phyloP scores from a whole-genome alignment of 164 flowering plant species.

The Umbellularia californica region DNA sequence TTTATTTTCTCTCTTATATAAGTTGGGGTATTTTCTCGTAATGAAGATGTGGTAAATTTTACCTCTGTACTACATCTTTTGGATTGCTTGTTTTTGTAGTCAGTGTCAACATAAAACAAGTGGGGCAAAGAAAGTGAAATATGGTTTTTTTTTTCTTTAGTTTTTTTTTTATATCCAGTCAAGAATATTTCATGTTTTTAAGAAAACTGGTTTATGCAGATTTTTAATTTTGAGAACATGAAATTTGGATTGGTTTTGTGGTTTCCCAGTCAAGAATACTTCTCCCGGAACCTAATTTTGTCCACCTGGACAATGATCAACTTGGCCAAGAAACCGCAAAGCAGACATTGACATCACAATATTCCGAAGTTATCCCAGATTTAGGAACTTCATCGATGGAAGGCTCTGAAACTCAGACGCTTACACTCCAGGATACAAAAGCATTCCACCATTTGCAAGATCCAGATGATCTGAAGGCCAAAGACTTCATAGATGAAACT shows the following conservation, averaged over 20 bases:
- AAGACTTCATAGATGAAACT: conserved; percentile 28
- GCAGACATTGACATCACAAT: conserved; percentile 15
- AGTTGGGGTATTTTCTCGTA: no score
- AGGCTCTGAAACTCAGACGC: conserved; percentile 12
- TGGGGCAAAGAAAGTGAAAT: no score
- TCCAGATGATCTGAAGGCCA: conserved; percentile 31
- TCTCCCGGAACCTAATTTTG: conserved; percentile 35
- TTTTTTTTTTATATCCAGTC: no score
- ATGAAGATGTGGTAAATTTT: no score
- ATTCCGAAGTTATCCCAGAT: conserved; percentile 23
- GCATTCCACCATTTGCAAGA: conserved; percentile 18
- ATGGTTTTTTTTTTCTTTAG: no score
- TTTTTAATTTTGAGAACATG: not conserved
- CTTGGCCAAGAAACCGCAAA: conserved; percentile 19
- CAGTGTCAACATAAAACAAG: no score
- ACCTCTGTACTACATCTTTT: no score
- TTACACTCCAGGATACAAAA: conserved; percentile 24
- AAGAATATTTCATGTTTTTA: no score
- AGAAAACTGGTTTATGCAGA: not conserved
- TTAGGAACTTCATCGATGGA: conserved; percentile 17
- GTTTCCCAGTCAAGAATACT: conserved; percentile 76
- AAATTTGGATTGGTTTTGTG: conserved; percentile 10
- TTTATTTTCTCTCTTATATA: no score
- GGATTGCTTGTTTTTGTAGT: no score
- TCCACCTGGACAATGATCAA: conserved; percentile 17